A percentile compares a stretch with the other conserved stretches of the same genome.
These are phyloP conservation scores for Lipomyces sp. DNA, from an alignment of 805 yeast species.

Conservation along the genomic window DNA sequence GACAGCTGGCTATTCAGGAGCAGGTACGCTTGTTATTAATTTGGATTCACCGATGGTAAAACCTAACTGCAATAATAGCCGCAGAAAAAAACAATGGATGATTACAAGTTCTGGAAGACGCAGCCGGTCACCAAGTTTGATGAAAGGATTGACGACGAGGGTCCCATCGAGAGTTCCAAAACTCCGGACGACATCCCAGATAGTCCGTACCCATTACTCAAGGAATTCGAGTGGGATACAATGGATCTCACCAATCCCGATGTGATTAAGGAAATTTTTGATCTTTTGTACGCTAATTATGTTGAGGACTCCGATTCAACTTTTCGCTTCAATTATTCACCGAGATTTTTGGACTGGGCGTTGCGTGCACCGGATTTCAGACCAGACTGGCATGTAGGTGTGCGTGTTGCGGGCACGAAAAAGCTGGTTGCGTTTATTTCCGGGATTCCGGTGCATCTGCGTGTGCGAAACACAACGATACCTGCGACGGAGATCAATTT, in stretches of 20 bases:
- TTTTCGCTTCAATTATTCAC: slow-evolving; percentile 86
- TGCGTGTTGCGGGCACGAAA: slow-evolving; percentile 74
- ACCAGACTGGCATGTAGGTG: slow-evolving; percentile 90
- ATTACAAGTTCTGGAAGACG: slow-evolving; percentile 96
- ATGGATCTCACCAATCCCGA: slow-evolving; percentile 62
- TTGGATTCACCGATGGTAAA: neutral
- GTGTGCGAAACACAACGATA: slow-evolving; percentile 59
- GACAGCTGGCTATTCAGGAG: slow-evolving; percentile 21
- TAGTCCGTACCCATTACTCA: slow-evolving; percentile 69
- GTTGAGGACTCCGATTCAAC: slow-evolving; percentile 94
- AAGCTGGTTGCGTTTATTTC: slow-evolving; percentile 90
- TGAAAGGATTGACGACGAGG: slow-evolving; percentile 68
- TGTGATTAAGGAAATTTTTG: slow-evolving; percentile 77
- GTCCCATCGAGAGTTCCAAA: slow-evolving; percentile 75
- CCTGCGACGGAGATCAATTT: slow-evolving; percentile 83
- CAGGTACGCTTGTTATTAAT: slow-evolving; percentile 3
- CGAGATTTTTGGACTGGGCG: slow-evolving; percentile 88
- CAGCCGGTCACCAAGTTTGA: slow-evolving; percentile 89
- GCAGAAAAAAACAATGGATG: slow-evolving; percentile 63
- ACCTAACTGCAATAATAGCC: slow-evolving; percentile 4
- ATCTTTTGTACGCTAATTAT: slow-evolving; percentile 82
- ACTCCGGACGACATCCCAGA: slow-evolving; percentile 73
- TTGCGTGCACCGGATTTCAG: slow-evolving; percentile 92
- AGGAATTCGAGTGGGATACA: slow-evolving; percentile 88
- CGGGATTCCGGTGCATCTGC: slow-evolving; percentile 78